phyloP scores from a whole-genome alignment of 2,329 filamentous ascomycete species.

The Xylariaceae sp. region DNA sequence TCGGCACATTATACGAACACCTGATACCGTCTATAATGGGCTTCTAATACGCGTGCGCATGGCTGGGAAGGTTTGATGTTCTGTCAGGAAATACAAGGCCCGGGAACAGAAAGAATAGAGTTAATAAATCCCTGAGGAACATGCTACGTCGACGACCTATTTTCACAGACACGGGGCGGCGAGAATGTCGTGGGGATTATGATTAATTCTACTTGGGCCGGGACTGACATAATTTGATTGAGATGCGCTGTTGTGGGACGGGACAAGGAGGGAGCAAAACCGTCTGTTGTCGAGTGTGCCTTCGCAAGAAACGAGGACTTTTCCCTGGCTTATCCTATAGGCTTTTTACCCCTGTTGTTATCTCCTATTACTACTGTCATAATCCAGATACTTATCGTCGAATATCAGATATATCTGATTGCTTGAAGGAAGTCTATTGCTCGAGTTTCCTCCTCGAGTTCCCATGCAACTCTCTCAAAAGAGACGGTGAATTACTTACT shows the following conservation, averaged over 20 bases:
- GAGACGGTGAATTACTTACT: no score
- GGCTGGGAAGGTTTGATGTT: constrained; percentile 25
- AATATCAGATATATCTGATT: constrained; percentile 36
- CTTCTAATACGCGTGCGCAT: constrained; percentile 24
- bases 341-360: constrained; percentile 33
- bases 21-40: constrained; percentile 27
- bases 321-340: constrained; percentile 26
- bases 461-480: no score
- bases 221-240: constrained; percentile 16
- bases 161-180: constrained; percentile 1
- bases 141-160: constrained; percentile 26
- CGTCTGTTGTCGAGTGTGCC: constrained; percentile 27
- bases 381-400: constrained; percentile 52
- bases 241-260: constrained; percentile 16
- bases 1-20: constrained; percentile 27
- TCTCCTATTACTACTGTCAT: constrained; percentile 53
- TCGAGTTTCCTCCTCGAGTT: no score
- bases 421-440: constrained; percentile 7
- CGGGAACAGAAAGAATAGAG: constrained; percentile 18
- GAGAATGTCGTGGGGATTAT: constrained; percentile 2
- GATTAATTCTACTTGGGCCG: constrained; percentile 1
- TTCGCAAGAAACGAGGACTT: constrained; percentile 29
- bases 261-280: constrained; percentile 18
- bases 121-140: constrained; percentile 25
- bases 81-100: constrained; percentile 30